These are phyloP conservation scores for Aspergillus clavatus DNA, from an alignment of 2,329 filamentous ascomycete species.

Conservation along the genomic window DNA sequence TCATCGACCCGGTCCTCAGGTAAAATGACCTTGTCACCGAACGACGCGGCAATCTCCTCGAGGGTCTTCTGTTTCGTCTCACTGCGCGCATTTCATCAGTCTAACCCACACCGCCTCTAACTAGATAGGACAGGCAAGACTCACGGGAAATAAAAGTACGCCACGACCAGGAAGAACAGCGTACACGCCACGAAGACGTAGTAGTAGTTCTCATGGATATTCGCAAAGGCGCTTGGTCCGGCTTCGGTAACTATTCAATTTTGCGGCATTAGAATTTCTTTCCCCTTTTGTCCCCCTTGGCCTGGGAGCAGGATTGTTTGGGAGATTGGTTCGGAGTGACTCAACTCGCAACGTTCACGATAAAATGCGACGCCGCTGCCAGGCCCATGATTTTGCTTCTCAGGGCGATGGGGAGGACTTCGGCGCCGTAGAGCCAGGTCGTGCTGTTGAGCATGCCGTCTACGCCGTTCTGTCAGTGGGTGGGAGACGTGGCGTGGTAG, in stretches of 20 bases:
- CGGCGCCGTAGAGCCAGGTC: conserved; percentile 54
- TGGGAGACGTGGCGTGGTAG: neutral
- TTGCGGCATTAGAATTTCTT: neutral
- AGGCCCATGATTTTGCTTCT: conserved; percentile 54
- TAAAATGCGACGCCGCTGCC: conserved; percentile 50
- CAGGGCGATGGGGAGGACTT: conserved; percentile 51
- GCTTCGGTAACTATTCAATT: conserved; percentile 45
- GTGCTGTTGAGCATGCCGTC: conserved; percentile 52
- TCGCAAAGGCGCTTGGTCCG: conserved; percentile 53
- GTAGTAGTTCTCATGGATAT: conserved; percentile 57
- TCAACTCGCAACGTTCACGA: conserved; percentile 50
- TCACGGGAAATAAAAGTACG: conserved; percentile 53
- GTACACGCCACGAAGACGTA: conserved; percentile 56
- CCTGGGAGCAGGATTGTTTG: no score
- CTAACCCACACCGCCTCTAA: no score
- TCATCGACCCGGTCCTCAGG: conserved; percentile 21
- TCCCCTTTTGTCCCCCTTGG: no score
- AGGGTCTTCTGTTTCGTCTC: conserved; percentile 48
- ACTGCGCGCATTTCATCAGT: no score
- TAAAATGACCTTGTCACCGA: conserved; percentile 44
- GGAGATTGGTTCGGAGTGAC: neutral
- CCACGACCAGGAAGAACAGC: conserved; percentile 48
- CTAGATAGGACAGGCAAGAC: no score
- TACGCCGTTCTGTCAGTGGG: conserved; percentile 16
- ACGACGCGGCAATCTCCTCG: conserved; percentile 47